A percentile compares a stretch with the other conserved stretches of the same genome.
Conservation (phyloP, 2,329 filamentous ascomycete species). For the Xylariaceae sp. region DNA sequence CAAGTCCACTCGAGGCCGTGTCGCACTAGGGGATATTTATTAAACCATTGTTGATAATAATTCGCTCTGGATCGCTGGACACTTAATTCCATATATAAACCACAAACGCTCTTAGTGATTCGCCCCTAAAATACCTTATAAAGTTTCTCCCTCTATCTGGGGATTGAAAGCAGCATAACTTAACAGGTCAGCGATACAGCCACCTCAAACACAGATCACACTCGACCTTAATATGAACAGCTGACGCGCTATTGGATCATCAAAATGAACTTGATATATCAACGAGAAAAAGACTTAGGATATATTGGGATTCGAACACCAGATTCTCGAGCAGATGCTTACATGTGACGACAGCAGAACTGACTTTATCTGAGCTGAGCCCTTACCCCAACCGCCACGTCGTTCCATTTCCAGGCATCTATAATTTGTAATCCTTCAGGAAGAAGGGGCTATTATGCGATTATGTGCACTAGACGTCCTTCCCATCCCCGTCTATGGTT, state of each 20-base stretch:
- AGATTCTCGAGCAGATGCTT: not conserved
- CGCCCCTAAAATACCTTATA: too few relatives aligned
- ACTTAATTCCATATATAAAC: too few relatives aligned
- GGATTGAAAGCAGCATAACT: too few relatives aligned
- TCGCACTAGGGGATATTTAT: too few relatives aligned
- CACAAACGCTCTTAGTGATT: too few relatives aligned
- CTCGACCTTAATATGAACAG: too few relatives aligned
- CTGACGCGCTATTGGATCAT: not conserved
- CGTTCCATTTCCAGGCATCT: not conserved
- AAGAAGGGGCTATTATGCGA: not conserved
- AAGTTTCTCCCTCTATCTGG: too few relatives aligned
- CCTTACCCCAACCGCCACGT: not conserved
- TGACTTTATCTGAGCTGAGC: not conserved
- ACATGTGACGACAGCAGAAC: not conserved
- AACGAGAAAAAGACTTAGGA: not conserved
- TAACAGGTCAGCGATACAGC: too few relatives aligned
- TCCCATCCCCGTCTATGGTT: not conserved
- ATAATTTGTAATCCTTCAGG: slow-evolving; percentile 3
- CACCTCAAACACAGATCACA: too few relatives aligned
- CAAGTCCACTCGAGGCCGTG: too few relatives aligned
- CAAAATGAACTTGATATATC: not conserved
- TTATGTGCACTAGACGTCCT: not conserved
- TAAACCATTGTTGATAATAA: too few relatives aligned
- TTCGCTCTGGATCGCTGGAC: too few relatives aligned
- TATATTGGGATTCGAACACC: not conserved